A percentile compares a stretch with the other conserved stretches of the same genome.
Evolutionary conservation across 306 rosid species (phyloP).

Genomic region (Prinsepia uniflora): DNA sequence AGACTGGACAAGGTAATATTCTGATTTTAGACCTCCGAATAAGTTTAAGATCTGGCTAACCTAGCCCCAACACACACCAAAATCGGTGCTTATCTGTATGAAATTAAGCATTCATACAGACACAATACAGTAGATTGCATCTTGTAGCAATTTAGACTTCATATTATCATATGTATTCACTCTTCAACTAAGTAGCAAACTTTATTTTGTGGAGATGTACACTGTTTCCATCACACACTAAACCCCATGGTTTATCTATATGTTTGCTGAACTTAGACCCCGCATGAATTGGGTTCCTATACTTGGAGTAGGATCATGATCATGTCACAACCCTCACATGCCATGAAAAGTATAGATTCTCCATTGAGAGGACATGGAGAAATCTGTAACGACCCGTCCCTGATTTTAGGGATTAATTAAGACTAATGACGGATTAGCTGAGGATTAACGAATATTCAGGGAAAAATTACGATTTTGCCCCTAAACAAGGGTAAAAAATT

Average conservation of each 20-base stretch:
- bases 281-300: background rate
- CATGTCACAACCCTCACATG: background rate
- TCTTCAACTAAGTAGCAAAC: background rate
- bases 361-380: background rate
- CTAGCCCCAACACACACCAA: background rate
- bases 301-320: background rate
- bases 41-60: background rate
- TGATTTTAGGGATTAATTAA: no score
- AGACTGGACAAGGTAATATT: background rate
- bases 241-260: background rate
- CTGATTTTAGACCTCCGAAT: background rate
- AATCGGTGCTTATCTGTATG: background rate
- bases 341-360: background rate
- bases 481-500: no score
- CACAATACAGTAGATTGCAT: background rate
- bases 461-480: no score
- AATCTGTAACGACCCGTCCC: no score
- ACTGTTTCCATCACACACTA: background rate
- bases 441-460: no score
- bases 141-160: background rate
- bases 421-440: no score
- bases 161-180: background rate
- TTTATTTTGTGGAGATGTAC: background rate
- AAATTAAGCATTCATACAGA: background rate
- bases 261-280: conserved; percentile 2